Base-by-base conservation (phyloP, 805 yeast species). In the Starmerella apis region DNA sequence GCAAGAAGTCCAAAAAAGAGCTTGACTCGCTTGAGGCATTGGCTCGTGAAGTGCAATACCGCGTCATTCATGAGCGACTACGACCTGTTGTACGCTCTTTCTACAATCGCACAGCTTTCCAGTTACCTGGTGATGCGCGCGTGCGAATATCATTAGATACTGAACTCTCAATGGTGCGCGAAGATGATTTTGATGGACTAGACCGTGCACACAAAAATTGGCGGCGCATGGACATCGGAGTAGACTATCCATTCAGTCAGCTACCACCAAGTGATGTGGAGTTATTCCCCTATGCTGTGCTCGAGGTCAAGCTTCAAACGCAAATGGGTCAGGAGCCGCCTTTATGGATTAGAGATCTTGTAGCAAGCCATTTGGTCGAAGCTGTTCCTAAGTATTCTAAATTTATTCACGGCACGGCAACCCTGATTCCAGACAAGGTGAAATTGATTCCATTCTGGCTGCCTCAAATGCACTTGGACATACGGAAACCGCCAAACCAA, bases 241-340 rank as follows among this genome's bases (percentile, higher is more conserved):
- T 92, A 31, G 95, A 92, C 68, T 92, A 79, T 78, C 99, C 99
- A 39, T 92, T 92, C 67, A 68, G 71, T 48, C 95, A 90, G 67
- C 73, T 92, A 49, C 79, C 88, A 3, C 90, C 83, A 37, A 73
- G 75, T 54, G 98, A 92, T 63, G 78, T 85, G 46, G 90, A 90
- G 63, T 75, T 96, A 61, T 92, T 92, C 70, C 98, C 98, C 3
- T 92, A 92, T 66, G 98, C 98, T 1, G 96, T 92, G 37, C 73
- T 92, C 59, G 99, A 92, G 71, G 98, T 92, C 52, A 92, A 92
- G 69, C 75, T 92, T 56, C 98, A 92, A 69, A 92, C 99, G 3
- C 97, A 92, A 71, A 63, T 92, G 69, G 98, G 98, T 49, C 99
- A 92, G 69, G 98, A 92, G 67, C 98, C 99, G 25, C 98, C 99